Evolutionary conservation across 345 rosid species (phyloP).

Genomic region (Brassica juncea): DNA sequence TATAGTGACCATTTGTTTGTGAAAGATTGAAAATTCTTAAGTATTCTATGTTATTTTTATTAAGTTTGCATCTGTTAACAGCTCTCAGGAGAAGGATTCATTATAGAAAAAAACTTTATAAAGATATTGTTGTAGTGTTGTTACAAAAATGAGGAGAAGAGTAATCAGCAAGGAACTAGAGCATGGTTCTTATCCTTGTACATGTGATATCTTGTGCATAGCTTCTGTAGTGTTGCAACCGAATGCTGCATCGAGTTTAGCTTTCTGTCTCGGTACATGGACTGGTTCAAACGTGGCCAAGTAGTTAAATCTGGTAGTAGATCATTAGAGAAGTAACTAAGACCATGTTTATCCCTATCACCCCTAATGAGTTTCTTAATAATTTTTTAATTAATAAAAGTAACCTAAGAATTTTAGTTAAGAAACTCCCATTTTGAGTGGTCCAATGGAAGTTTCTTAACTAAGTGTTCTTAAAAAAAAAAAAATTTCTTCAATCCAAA

Average conservation of each 20-base stretch:
- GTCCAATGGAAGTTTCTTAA: too few relatives aligned
- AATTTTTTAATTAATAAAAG: too few relatives aligned
- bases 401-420: too few relatives aligned
- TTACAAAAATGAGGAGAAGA: slow-evolving; percentile 1
- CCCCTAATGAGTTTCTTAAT: too few relatives aligned
- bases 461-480: too few relatives aligned
- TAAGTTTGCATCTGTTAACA: slow-evolving; percentile 4
- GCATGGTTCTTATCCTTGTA: slow-evolving; percentile 62
- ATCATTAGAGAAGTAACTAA: too few relatives aligned
- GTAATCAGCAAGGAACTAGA: slow-evolving; percentile 45
- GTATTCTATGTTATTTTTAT: neutral
- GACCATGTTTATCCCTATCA: too few relatives aligned
- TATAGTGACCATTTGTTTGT: slow-evolving; percentile 1
- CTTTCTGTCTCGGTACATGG: slow-evolving; percentile 82
- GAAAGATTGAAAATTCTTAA: neutral
- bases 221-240: slow-evolving; percentile 58
- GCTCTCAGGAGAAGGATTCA: neutral
- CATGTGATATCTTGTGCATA: slow-evolving; percentile 63
- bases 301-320: too few relatives aligned
- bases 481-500: too few relatives aligned
- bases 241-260: slow-evolving; percentile 88
- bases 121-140: neutral
- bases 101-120: neutral
- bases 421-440: too few relatives aligned
- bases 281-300: slow-evolving; percentile 47